Percentiles rank a stretch among this genome's conserved stretches.
These are phyloP conservation scores for Podaxis sp. DNA, from an alignment of 768 basidiomycete species.

Conservation along the genomic window DNA sequence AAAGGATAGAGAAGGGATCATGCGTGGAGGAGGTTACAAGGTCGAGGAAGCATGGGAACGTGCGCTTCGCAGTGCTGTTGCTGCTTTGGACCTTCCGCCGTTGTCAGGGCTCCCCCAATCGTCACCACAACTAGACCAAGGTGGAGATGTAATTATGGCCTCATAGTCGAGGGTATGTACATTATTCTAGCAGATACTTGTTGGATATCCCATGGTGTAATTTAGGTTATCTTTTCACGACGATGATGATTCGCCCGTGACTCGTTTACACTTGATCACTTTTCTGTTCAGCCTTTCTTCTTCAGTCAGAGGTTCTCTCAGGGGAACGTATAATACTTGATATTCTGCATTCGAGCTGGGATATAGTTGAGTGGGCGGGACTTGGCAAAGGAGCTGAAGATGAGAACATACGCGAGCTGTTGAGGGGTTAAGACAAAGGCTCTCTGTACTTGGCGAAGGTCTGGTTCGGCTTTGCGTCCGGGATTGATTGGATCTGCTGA, in stretches of 20 bases:
- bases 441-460: not conserved
- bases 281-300: conserved; percentile 44
- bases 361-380: not conserved
- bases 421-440: conserved; percentile 2
- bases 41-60: conserved; percentile 85
- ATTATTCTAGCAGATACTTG: not conserved
- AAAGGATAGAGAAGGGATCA: conserved; percentile 71
- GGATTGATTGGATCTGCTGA: not conserved
- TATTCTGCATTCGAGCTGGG: conserved; percentile 54
- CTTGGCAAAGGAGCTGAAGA: not conserved
- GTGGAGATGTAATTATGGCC: conserved; percentile 45
- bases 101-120: conserved; percentile 27
- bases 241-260: not conserved
- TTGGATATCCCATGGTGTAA: not conserved
- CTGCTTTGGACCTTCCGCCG: conserved; percentile 63
- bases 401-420: conserved; percentile 2
- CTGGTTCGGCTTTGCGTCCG: not conserved
- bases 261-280: conserved; percentile 33
- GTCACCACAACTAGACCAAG: conserved; percentile 19
- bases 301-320: conserved; percentile 57
- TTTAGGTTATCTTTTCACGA: not conserved
- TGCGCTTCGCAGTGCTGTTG: conserved; percentile 69
- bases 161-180: conserved; percentile 3
- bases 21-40: conserved; percentile 79
- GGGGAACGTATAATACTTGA: conserved; percentile 81